Base-by-base conservation (phyloP, 2,329 filamentous ascomycete genomes). In the Aspergillus pseudoglaucus region DNA sequence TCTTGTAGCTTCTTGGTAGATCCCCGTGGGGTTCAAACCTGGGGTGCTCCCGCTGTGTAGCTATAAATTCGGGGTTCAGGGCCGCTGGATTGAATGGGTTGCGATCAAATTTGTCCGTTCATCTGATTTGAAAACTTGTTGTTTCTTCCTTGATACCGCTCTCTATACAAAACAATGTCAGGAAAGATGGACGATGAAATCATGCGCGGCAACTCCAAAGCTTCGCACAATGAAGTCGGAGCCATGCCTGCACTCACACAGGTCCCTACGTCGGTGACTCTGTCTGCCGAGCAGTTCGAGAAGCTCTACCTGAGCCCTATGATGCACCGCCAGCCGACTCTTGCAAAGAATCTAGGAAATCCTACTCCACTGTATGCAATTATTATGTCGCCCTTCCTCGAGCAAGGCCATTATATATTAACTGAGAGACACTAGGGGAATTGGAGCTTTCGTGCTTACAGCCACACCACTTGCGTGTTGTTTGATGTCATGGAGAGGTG, bases 241-340 rank as follows among this genome's bases (percentile, higher is more conserved):
- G 15, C 18, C 12, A 22, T 41, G 39, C 39, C 17, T n/a, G 22
- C 6, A 15, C 18, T 41, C n/a, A 22, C 39, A 4, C 39, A 41
- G 18, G 39, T 55, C 18, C 54, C 54, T 17, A 55, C 54, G n/a
- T 47, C 47, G 10, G 42, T 66, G 18, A 62, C 62, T 3, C 60
- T 66, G 18, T 59, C 60, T 8, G 60, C 63, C 0, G 63, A 66
- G 51, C 62, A 64, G 45, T 66, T 66, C 42, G 63, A 66, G 53
- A 66, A 59, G 54, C 59, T 66, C 30, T 66, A 66, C 45, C 54
- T 66, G n/a, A 62, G 56, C 17, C 63, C 63, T 6, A 62, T 65
- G 57, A 64, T 59, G 44, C 60, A 57, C 22, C 60, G 59, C 7
- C 63, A 63, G 44, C 57, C 62, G 22, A 52, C 59, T 23, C 54